Conservation (phyloP, 306 rosid species). For the Quercus rubra region DNA sequence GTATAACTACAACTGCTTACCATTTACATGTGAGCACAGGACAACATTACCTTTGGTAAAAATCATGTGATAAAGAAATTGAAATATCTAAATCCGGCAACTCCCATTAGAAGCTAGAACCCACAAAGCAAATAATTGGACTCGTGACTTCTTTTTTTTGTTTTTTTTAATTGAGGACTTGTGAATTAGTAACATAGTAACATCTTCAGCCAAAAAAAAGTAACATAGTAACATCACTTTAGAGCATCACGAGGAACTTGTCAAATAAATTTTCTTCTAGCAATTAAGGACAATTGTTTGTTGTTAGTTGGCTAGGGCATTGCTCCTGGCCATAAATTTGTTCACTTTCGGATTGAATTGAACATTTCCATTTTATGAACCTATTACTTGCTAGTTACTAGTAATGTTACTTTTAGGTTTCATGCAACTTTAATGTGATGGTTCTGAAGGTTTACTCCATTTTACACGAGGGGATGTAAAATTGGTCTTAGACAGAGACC, state of each 20-base stretch:
- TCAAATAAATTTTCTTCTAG: background rate
- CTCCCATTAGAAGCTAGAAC: background rate
- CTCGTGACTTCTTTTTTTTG: background rate
- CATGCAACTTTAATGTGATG: background rate
- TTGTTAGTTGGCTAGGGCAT: background rate
- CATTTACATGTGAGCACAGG: background rate
- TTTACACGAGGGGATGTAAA: too few species aligned
- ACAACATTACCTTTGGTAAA: background rate
- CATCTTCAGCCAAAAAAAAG: too few species aligned
- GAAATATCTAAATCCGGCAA: background rate
- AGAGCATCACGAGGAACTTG: background rate
- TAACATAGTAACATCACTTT: background rate
- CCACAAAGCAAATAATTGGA: background rate
- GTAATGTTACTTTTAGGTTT: background rate
- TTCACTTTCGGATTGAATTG: background rate
- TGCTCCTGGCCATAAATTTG: background rate
- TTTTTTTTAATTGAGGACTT: too few species aligned
- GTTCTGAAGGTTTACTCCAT: too few species aligned
- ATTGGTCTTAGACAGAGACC: too few species aligned
- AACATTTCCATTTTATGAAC: background rate
- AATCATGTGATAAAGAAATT: background rate
- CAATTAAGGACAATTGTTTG: background rate
- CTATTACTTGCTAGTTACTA: background rate
- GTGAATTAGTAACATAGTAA: too few species aligned
- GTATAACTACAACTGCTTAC: background rate